Evolutionary conservation across 2,329 filamentous ascomycete genomes (phyloP).

Genomic region (Whalleya microplaca): DNA sequence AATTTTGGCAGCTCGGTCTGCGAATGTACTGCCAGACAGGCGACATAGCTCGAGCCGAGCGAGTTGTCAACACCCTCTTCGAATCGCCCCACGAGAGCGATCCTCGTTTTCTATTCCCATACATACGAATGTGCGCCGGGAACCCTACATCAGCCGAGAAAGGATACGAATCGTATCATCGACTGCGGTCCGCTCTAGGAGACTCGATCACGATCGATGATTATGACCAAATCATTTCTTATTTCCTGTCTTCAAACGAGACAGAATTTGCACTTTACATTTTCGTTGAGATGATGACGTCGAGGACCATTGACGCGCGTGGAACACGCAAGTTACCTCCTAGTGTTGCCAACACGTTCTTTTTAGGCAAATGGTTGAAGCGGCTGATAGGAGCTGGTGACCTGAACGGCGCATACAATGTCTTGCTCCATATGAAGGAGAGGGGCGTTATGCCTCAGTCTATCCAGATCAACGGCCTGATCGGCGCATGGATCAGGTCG

Average conservation of each 20-base stretch:
- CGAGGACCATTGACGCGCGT: conserved; percentile 54
- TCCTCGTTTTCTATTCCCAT: conserved; percentile 63
- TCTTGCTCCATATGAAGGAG: conserved; percentile 75
- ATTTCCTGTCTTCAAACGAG: conserved; percentile 69
- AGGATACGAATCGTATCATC: conserved; percentile 71
- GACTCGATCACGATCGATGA: conserved; percentile 69
- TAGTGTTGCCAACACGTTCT: conserved; percentile 71
- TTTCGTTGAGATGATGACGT: conserved; percentile 89
- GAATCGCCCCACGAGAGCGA: conserved; percentile 49
- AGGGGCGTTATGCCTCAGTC: conserved; percentile 69
- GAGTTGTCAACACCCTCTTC: conserved; percentile 59
- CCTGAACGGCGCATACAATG: conserved; percentile 70
- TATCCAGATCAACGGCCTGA: conserved; percentile 79
- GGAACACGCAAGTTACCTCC: conserved; percentile 49
- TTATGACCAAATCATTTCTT: conserved; percentile 74
- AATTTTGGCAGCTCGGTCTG: conserved; percentile 68
- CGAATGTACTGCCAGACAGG: conserved; percentile 64
- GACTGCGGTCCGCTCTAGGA: conserved; percentile 64
- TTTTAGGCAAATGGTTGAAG: conserved; percentile 89
- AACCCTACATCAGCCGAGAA: conserved; percentile 52
- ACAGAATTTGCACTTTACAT: conserved; percentile 71
- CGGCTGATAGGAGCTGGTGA: conserved; percentile 75
- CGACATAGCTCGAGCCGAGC: conserved; percentile 61
- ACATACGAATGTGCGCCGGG: conserved; percentile 70
- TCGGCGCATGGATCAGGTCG: conserved; percentile 76